Percentiles rank a stretch among this genome's conserved stretches.
Conservation (phyloP, 257 asterid species). For the Lithospermum erythrorhizon region DNA sequence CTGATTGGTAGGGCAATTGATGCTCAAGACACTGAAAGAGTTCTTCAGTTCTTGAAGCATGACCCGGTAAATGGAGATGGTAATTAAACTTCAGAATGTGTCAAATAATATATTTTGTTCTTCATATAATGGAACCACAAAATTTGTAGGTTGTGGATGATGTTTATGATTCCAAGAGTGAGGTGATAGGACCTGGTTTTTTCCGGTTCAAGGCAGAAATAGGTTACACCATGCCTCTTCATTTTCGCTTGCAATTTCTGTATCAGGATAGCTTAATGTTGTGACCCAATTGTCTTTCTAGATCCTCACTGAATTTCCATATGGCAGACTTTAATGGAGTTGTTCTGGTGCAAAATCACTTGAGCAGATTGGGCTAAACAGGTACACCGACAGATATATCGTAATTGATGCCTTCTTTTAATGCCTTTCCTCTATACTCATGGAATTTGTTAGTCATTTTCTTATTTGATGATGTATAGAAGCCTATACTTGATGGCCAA, state of each 20-base stretch:
- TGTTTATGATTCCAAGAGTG: conserved; percentile 92
- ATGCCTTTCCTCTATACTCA: too few relatives aligned
- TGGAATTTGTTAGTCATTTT: too few relatives aligned
- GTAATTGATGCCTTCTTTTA: too few relatives aligned
- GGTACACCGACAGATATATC: too few relatives aligned
- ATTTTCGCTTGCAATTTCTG: background rate
- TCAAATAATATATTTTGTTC: background rate
- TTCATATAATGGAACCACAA: conserved; percentile 12
- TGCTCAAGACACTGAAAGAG: conserved; percentile 77
- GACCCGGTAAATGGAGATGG: conserved; percentile 56
- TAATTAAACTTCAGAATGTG: conserved; percentile 6
- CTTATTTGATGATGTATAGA: too few relatives aligned
- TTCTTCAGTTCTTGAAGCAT: conserved; percentile 63
- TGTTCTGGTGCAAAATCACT: conserved; percentile 82
- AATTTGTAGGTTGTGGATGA: conserved; percentile 74
- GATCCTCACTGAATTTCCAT: conserved; percentile 6
- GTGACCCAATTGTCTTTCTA: conserved; percentile 6
- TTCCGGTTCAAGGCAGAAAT: conserved; percentile 98
- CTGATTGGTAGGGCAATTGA: conserved; percentile 96
- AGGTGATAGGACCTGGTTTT: conserved; percentile 99
- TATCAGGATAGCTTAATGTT: background rate
- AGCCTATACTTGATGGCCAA: too few relatives aligned
- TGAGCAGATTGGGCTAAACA: conserved; percentile 82
- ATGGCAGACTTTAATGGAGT: conserved; percentile 84
- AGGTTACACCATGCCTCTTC: conserved; percentile 35